Base-by-base conservation (phyloP, 1,284 basidiomycete species). In the Amylostereum areolatum region DNA sequence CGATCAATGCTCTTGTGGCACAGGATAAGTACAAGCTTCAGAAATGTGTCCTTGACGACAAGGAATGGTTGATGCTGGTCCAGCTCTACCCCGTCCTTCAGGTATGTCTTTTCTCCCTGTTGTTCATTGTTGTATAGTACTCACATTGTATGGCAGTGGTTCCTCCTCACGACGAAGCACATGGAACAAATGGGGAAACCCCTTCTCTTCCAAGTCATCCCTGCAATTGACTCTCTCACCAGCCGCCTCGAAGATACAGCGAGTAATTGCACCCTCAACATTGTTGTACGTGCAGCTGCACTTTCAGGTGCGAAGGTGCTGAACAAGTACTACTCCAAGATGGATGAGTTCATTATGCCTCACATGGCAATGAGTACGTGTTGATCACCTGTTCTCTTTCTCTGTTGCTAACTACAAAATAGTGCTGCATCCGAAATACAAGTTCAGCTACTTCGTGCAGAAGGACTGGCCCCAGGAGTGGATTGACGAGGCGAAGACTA, bases 241-340 rank as follows among this genome's bases (percentile, higher is more conserved):
- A 35, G n/a, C 33, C 8, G n/a, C 8, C 33, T 35, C n/a, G n/a
- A 8, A 35, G 33, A 8, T 8, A 8, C 33, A 35, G 33, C 33
- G n/a, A n/a, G n/a, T 8, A 8, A 8, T 8, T 8, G 33, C 33
- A 35, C 8, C n/a, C 33, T 35, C n/a, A 8, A 35, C n/a, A n/a
- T 35, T 35, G 33, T n/a, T 8, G 33, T 35, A n/a, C 33, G n/a
- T 35, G 33, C n/a, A 35, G 55, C 46, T 37, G 55, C 52, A 7
- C 36, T 49, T 1, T 47, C 48, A 5, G 55, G 35, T 3, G 24
- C 48, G 3, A 50, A 47, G 4, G 43, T 58, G 7, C n/a, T 59
- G 27, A 47, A 57, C 47, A 59, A 56, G 36, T 59, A 59, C 39
- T 59, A 58, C 50, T 33, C 55, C 7, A 50, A 53, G 33, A 57